Conservation (phyloP, 2,329 filamentous ascomycete genomes). For the Colletotrichum sublineola region DNA sequence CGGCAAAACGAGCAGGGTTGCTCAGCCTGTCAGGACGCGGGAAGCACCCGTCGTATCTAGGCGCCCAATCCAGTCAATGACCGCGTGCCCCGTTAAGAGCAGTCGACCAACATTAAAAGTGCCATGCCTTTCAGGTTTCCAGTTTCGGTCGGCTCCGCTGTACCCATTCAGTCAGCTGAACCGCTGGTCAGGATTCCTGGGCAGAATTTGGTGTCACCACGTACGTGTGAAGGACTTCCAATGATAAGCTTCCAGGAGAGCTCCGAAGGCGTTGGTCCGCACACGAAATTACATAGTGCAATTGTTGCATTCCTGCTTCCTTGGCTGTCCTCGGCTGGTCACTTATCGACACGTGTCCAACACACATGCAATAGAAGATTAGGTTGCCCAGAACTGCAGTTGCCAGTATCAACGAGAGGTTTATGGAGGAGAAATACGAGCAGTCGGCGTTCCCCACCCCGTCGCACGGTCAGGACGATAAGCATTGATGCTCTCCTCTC, state of each 20-base stretch:
- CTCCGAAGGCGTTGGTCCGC: conserved; percentile 12
- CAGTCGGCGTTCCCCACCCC: background rate
- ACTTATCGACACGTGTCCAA: conserved; percentile 6
- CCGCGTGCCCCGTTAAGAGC: conserved; percentile 31
- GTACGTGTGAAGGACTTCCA: conserved; percentile 21
- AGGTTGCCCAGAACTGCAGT: background rate
- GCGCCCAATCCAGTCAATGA: conserved; percentile 38
- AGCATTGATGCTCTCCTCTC: background rate
- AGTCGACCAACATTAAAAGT: conserved; percentile 28
- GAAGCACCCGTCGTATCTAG: conserved; percentile 35
- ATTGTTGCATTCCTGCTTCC: background rate
- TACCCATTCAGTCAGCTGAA: conserved; percentile 17
- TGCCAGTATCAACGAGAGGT: background rate
- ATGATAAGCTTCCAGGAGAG: conserved; percentile 32
- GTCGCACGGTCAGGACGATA: background rate
- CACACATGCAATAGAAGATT: background rate
- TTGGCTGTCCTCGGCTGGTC: conserved; percentile 27
- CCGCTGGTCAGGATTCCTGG: background rate
- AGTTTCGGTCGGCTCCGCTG: conserved; percentile 41
- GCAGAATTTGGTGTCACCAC: background rate
- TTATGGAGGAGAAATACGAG: background rate
- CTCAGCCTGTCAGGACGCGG: conserved; percentile 16
- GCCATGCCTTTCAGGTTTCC: conserved; percentile 23
- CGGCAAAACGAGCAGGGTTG: conserved; percentile 25
- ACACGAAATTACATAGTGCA: background rate